Evolutionary conservation across 371 early-diverging fungal species (phyloP), one percentile per base, ranked within the genome.

Genomic region (Chytridium lagenaria): DNA sequence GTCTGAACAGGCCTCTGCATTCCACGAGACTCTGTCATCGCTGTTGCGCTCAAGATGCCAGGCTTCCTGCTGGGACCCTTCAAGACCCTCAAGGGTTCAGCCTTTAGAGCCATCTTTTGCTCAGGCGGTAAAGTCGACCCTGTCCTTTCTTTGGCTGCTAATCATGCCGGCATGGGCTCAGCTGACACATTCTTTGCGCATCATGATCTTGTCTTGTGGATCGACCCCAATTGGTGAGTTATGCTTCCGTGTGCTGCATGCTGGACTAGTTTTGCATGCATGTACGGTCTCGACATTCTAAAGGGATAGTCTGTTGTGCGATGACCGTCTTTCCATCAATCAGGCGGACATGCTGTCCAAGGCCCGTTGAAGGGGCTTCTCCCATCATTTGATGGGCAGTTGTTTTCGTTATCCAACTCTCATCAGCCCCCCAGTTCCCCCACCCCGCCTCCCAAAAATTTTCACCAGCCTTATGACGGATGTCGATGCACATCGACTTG

Each of bases 151-250:
- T 16, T 23, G 26, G 73, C 73, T n/a, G 68, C 59, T 23, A 22
- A 36, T 7, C 23, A n/a, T 2, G 23, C 49, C 59, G 67, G 68
- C 26, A 68, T 73, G 59, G 61, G 68, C 16, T 22, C 38, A 16
- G 10, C 34, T 50, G 40, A 22, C 0, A n/a, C 23, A 23, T 23
- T 52, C 19, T 36, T 73, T 28, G 61, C n/a, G n/a, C n/a, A 67
- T 23, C 12, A 15, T 1, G 73, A 73, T 16, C 39, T 73, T 26
- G 68, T 61, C 15, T 50, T 73, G 16, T 73, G 73, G 73, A 33
- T 73, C 16, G 73, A 73, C 49, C 73, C 73, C 2, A 61, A 68
- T 15, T 28, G 71, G 44, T 44, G 44, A 44, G 44, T 19, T 19
- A 12, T 12, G n/a, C n/a, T 44, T 44, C 44, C 19, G 7, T 7